phyloP scores from a whole-genome alignment of 352 stramenopile species.

The Plasmopara halstedii region DNA sequence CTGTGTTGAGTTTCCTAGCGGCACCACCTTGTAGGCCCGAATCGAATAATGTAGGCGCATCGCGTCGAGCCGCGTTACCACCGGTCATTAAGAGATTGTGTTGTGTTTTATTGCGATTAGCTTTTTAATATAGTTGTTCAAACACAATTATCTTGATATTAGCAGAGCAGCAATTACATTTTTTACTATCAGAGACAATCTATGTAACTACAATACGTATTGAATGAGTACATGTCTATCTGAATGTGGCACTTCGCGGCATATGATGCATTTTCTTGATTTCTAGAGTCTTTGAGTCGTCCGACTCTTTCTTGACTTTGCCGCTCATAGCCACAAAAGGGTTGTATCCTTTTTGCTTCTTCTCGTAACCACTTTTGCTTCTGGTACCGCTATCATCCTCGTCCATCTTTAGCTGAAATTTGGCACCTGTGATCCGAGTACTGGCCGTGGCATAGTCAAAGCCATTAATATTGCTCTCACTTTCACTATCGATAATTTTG shows the following conservation, averaged over 20 bases:
- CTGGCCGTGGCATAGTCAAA: constrained; percentile 59
- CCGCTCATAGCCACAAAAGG: constrained; percentile 59
- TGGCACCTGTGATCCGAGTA: constrained; percentile 29
- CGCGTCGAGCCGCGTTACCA: constrained; percentile 15
- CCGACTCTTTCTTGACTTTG: constrained; percentile 19
- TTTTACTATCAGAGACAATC: not conserved
- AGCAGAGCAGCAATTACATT: not conserved
- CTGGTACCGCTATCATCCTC: constrained; percentile 12
- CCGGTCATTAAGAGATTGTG: constrained; percentile 21
- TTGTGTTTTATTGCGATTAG: constrained; percentile 2
- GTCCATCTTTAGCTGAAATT: constrained; percentile 43
- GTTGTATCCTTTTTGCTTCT: constrained; percentile 59
- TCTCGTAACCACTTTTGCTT: too few relatives aligned
- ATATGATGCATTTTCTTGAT: constrained; percentile 81
- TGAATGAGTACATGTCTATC: too few relatives aligned
- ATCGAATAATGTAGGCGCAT: constrained; percentile 12
- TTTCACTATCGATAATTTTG: constrained; percentile 5
- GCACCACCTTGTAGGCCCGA: constrained; percentile 5
- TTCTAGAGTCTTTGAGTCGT: constrained; percentile 26
- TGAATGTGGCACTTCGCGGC: constrained; percentile 76
- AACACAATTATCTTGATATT: not conserved
- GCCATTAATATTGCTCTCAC: constrained; percentile 18
- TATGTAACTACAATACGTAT: too few relatives aligned
- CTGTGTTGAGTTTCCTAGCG: constrained; percentile 19
- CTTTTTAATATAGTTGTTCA: constrained; percentile 15